phyloP scores from a whole-genome alignment of 2,329 filamentous ascomycete genomes.

The Beauveria bassiana region DNA sequence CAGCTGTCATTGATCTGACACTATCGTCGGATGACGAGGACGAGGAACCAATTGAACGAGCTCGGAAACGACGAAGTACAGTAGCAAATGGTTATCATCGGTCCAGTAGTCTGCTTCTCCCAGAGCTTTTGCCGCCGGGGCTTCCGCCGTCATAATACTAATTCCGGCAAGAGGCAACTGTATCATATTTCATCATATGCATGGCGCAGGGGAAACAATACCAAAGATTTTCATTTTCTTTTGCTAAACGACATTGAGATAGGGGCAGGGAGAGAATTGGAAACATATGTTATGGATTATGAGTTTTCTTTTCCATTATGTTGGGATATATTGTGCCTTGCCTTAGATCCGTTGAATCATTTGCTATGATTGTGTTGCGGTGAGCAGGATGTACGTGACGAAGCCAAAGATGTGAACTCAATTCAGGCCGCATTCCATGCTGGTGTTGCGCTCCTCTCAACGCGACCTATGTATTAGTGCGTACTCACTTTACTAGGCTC shows the following conservation, averaged over 20 bases:
- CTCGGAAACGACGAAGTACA: conserved; percentile 38
- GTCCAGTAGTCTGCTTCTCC: neutral
- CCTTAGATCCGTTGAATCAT: neutral
- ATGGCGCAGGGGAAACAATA: neutral
- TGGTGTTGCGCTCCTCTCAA: neutral
- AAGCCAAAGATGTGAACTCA: too few species aligned
- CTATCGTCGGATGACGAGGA: conserved; percentile 49
- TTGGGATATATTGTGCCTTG: neutral
- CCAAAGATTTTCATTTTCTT: neutral
- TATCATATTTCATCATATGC: conserved; percentile 10
- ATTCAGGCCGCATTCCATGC: neutral
- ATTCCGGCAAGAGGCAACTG: neutral
- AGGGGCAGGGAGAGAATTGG: neutral
- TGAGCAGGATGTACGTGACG: neutral
- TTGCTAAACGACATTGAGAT: neutral
- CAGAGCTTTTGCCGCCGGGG: neutral
- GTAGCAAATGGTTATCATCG: conserved; percentile 1
- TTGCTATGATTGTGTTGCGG: neutral
- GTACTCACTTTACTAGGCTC: too few species aligned
- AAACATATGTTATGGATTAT: neutral
- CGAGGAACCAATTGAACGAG: conserved; percentile 35
- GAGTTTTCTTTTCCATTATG: neutral
- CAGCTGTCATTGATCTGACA: conserved; percentile 53
- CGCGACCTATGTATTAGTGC: neutral
- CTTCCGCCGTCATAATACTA: neutral